These are phyloP conservation scores for Juglanconis oblonga DNA, from an alignment of 2,329 filamentous ascomycete species.

Conservation along the genomic window DNA sequence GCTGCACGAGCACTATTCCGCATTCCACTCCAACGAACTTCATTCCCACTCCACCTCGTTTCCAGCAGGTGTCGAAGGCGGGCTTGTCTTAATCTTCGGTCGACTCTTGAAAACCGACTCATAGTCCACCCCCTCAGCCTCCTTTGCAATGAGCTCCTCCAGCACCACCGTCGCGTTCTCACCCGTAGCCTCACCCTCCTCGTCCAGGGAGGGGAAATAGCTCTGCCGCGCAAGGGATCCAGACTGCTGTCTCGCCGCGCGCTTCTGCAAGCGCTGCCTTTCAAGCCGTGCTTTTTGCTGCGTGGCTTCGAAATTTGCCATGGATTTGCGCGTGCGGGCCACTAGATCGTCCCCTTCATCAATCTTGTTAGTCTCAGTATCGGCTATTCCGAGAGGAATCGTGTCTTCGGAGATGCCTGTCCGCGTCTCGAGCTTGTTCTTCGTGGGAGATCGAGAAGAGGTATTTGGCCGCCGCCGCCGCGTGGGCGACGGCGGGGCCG, in stretches of 20 bases:
- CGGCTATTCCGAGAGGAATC: conserved; percentile 16
- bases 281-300: conserved; percentile 60
- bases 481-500: background rate
- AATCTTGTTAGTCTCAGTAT: conserved; percentile 31
- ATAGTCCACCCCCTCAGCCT: conserved; percentile 55
- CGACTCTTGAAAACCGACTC: conserved; percentile 82
- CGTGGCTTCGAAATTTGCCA: conserved; percentile 60
- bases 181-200: conserved; percentile 37
- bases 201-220: conserved; percentile 46
- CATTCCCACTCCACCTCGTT: conserved; percentile 18
- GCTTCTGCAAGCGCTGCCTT: conserved; percentile 48
- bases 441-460: conserved; percentile 4
- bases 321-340: conserved; percentile 57
- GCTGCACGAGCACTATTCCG: too few species aligned
- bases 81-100: conserved; percentile 76
- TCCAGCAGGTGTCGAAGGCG: conserved; percentile 50
- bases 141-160: conserved; percentile 68
- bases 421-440: conserved; percentile 20
- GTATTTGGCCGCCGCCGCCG: conserved; percentile 3
- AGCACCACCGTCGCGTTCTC: conserved; percentile 48
- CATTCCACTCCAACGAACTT: background rate
- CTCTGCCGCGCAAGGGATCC: conserved; percentile 36
- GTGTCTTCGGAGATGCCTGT: background rate
- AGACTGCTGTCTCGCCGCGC: conserved; percentile 34
- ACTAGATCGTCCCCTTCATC: conserved; percentile 47